Conservation (phyloP, 2,329 filamentous ascomycete genomes). For the Stagonosporopsis rhizophila region DNA sequence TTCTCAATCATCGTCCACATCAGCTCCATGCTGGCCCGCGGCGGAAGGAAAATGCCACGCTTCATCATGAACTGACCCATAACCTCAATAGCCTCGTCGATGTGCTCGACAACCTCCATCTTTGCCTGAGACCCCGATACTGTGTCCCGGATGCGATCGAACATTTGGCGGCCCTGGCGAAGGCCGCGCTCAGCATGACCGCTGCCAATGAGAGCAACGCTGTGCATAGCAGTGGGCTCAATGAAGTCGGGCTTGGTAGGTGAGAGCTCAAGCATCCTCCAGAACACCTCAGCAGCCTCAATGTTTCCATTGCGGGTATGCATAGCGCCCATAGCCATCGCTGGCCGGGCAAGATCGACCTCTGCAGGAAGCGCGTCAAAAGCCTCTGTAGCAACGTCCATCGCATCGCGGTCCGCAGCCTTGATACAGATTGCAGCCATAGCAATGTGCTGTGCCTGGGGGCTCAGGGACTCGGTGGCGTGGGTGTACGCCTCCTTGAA, state of each 20-base stretch:
- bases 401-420: constrained; percentile 81
- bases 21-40: constrained; percentile 64
- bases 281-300: constrained; percentile 77
- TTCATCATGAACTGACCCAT: constrained; percentile 65
- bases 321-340: constrained; percentile 85
- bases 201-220: constrained; percentile 83
- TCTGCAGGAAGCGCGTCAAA: constrained; percentile 59
- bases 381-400: constrained; percentile 68
- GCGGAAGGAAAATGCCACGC: constrained; percentile 58
- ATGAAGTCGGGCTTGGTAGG: constrained; percentile 73
- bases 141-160: constrained; percentile 76
- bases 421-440: constrained; percentile 76
- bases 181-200: constrained; percentile 85
- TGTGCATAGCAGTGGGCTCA: constrained; percentile 89
- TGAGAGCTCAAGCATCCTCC: constrained; percentile 72
- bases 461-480: constrained; percentile 68
- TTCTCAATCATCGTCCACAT: constrained; percentile 72
- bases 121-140: constrained; percentile 57
- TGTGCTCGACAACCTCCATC: constrained; percentile 73
- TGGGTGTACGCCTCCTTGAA: constrained; percentile 77
- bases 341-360: constrained; percentile 58
- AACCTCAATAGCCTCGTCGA: constrained; percentile 84
- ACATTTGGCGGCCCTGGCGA: constrained; percentile 82
- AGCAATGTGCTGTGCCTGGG: constrained; percentile 64
- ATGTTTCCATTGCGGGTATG: constrained; percentile 84